Evolutionary conservation across 306 rosid species (phyloP).

Genomic region (Lathyrus tuberosus): DNA sequence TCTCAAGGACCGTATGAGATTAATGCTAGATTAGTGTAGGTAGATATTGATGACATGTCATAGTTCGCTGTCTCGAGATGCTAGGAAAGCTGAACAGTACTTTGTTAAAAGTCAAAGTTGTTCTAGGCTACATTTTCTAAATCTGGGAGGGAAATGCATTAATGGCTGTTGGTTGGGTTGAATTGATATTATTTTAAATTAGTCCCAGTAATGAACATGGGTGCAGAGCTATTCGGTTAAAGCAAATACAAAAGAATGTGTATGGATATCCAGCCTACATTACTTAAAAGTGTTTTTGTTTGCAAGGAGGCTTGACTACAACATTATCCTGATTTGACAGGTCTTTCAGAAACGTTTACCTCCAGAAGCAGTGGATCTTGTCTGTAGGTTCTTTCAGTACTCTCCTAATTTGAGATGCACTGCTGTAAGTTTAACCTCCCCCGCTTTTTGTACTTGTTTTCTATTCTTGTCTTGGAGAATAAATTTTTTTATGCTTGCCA

Average conservation of each 20-base stretch:
- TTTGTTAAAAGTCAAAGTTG: conserved; percentile 17
- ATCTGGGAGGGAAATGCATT: conserved; percentile 5
- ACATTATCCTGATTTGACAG: conserved; percentile 48
- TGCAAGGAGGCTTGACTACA: conserved; percentile 25
- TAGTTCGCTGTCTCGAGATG: conserved; percentile 18
- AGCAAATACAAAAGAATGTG: conserved; percentile 4
- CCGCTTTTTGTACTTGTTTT: conserved; percentile 18
- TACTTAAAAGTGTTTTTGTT: conserved; percentile 23
- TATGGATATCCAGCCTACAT: conserved; percentile 1
- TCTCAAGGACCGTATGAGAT: conserved; percentile 14
- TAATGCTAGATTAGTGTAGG: conserved; percentile 30
- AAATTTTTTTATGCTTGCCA: conserved; percentile 6
- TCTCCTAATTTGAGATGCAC: conserved; percentile 98
- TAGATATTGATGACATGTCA: conserved; percentile 8
- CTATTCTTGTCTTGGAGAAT: conserved; percentile 17
- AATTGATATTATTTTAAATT: conserved; percentile 4
- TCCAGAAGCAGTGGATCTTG: conserved; percentile 99
- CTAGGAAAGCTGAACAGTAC: conserved; percentile 4
- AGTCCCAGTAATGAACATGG: conserved; percentile 4
- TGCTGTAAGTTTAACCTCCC: conserved; percentile 66
- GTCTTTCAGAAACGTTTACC: conserved; percentile 97
- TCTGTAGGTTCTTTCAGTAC: conserved; percentile 98
- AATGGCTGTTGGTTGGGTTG: conserved; percentile 13
- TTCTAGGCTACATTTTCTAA: conserved; percentile 16
- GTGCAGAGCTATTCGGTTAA: conserved; percentile 30